Evolutionary conservation across 192 early-diverging fungal species (phyloP).

Genomic region (Coemansia sp.): DNA sequence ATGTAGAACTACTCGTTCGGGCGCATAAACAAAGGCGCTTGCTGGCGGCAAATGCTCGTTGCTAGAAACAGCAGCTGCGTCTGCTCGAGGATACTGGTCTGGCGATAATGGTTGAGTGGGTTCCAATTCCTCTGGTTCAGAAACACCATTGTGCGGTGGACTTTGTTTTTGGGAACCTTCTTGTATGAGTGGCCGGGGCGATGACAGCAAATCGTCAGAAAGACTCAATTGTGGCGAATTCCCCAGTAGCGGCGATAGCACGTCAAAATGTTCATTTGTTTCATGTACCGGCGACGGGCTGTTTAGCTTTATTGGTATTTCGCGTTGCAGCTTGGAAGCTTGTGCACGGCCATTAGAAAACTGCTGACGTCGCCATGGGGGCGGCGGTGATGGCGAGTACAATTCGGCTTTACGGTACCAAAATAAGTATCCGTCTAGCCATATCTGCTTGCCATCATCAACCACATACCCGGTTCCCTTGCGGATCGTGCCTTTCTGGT

Average conservation of each 20-base stretch:
- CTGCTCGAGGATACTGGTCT: constrained; percentile 9
- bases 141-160: background rate
- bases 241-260: background rate
- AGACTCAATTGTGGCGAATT: background rate
- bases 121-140: background rate
- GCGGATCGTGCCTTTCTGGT: constrained; percentile 12
- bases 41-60: constrained; percentile 22
- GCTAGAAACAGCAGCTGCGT: background rate
- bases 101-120: constrained; percentile 43
- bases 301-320: background rate
- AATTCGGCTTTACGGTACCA: constrained; percentile 32
- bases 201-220: too few species aligned
- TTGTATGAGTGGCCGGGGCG: background rate
- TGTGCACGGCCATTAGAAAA: background rate
- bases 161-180: background rate
- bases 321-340: background rate
- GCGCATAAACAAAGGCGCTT: constrained; percentile 32
- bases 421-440: constrained; percentile 20
- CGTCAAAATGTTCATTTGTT: background rate
- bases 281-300: constrained; percentile 4
- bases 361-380: constrained; percentile 32
- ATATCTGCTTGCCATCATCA: constrained; percentile 37
- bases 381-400: constrained; percentile 16
- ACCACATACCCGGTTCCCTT: constrained; percentile 20
- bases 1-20: constrained; percentile 17